Evolutionary conservation across 805 yeast species (phyloP).

Genomic region (Scheffersomyces spartinae): DNA sequence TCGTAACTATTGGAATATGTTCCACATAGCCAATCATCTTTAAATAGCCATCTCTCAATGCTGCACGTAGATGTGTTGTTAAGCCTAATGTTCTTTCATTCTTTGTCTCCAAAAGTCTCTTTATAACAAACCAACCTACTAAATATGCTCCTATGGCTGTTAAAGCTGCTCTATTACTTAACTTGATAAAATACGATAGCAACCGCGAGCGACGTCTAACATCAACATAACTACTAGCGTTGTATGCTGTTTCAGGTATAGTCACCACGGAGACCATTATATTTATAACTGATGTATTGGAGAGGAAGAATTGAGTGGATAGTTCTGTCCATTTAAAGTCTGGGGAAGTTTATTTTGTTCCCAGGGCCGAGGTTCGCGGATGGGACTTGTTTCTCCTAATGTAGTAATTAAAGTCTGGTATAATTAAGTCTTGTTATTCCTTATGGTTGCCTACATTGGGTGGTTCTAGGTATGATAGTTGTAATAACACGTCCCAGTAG

Average conservation of each 20-base stretch:
- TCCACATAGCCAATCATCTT: constrained; percentile 21
- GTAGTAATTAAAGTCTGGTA: not conserved
- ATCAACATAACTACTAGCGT: constrained; percentile 13
- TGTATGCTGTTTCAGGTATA: constrained; percentile 30
- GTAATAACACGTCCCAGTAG: no score
- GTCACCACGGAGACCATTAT: constrained; percentile 23
- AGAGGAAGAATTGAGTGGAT: no score
- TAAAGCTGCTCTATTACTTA: constrained; percentile 24
- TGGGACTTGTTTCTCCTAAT: not conserved
- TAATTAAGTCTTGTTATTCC: constrained; percentile 1
- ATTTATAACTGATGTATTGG: not conserved
- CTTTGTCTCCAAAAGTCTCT: constrained; percentile 22
- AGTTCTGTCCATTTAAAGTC: no score
- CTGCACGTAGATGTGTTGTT: constrained; percentile 19
- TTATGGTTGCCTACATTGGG: constrained; percentile 2
- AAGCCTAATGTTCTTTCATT: constrained; percentile 20
- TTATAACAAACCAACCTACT: constrained; percentile 19
- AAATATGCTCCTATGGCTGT: constrained; percentile 17
- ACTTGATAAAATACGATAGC: constrained; percentile 14
- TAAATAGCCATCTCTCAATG: constrained; percentile 24
- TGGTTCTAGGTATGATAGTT: no score
- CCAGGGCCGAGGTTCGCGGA: constrained; percentile 1
- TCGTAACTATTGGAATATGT: constrained; percentile 28
- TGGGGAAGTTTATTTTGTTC: not conserved
- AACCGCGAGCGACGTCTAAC: constrained; percentile 12